Evolutionary conservation across 768 basidiomycete genomes (phyloP), one percentile per base, ranked within the genome.

Genomic region (Podaxis pistillaris): DNA sequence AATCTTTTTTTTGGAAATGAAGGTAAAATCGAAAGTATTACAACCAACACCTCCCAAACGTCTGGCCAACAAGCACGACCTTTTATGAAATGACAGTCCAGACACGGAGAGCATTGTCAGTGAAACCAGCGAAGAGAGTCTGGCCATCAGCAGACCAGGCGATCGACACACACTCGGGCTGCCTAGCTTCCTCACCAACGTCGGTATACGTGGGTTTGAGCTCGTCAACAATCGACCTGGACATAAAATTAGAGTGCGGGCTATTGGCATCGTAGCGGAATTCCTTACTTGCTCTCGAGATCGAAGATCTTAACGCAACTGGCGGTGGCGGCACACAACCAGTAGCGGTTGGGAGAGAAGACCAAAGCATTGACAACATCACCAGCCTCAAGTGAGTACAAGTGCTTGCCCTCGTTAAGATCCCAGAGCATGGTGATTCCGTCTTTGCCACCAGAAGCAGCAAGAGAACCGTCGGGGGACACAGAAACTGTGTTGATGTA

Each of bases 341-440:
- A 99, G 91, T 99, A 99, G 63, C 96, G 90, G 86, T 99, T 99
- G 64, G 97, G 97, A 15, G 94, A 96, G 86, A 99, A 99, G 75
- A 98, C 97, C 68, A 99, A 91, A 64, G 97, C 95, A 75, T 99
- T 98, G 86, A 99, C 96, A 69, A 95, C 82, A 75, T 99, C 94
- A 64, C 96, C 96, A 53, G 97, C 97, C 78, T 99, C 97, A 63
- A 99, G 90, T 58, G 95, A 98, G 86, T 99, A 99, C 72, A 99
- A 89, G 85, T 98, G 97, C 83, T 98, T 98, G 84, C 95, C 96
- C 84, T 98, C 97, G 81, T 98, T 98, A 72, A 99, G 82, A 76
- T 99, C 97, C 97, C 97, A 99, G 66, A 98, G 90, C 96, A 98
- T 98, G 75, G 96, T 97, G 79, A 98, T 96, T 65, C 96, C 96